Evolutionary conservation across 805 yeast species (phyloP), one percentile per base, ranked within the genome.

Genomic region (Sugiyamaella marilandica): DNA sequence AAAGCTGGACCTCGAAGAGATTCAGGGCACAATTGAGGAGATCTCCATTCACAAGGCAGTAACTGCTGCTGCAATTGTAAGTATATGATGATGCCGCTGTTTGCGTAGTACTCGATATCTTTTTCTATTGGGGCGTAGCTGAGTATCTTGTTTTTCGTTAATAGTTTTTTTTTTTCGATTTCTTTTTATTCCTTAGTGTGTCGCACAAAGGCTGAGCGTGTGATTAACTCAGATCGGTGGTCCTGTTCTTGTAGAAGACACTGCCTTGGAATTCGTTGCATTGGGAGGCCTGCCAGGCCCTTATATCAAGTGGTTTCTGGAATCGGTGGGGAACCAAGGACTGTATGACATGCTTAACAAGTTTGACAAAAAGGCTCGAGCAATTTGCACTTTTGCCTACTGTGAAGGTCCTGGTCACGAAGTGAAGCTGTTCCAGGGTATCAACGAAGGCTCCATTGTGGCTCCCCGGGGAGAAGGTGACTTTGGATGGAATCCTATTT

Each of bases 401-500:
- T 84, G 95, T 61, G 92, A 78, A 54, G 91, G 90, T 0, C 87
- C 95, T 1, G 95, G 83, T 5, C 53, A 73, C 41, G 84, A 81
- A 53, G 89, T 84, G n/a, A 68, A 77, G 57, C 72, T 89, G 45
- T 91, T 94, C 70, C 92, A 87, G 67, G 99, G 99, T 7, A 70
- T 80, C 45, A 86, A 95, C 1, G 74, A 78, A 10, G 99, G 99
- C 19, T 69, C 60, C 8, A 91, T 94, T 63, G 98, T 91, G 5
- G 73, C 74, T 13, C 76, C 83, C 34, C 71, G 95, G 54, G 97
- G 97, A 1, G 87, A 87, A 5, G 78, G 82, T 11, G 77, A 79
- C 55, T 94, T 94, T 67, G 99, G 99, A 1, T 94, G 96, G 95
- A 97, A 94, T 70, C 83, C 97, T 7, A 73, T 87, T 48, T 94